Evolutionary conservation across 2,329 filamentous ascomycete species (phyloP), one percentile per base, ranked within the genome.

Genomic region (Alternaria rosae): DNA sequence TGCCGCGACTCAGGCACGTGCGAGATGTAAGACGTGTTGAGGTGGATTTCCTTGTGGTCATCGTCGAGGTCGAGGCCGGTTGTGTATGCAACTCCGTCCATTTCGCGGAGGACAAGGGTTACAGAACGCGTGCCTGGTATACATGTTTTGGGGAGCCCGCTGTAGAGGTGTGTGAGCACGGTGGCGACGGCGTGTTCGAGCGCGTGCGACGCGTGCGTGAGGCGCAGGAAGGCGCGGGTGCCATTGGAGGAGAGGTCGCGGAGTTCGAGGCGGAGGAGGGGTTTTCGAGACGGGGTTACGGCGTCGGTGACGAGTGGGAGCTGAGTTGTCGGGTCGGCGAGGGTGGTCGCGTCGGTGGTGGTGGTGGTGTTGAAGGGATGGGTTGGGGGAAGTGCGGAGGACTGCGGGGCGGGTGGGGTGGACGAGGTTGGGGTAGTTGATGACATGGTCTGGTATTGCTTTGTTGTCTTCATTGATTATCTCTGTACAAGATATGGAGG

Each of bases 1-100:
- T 63, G 70, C 13, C 78, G 68, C 5, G 68, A 64, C 20, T 75
- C 71, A 0, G 84, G 59, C 1, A 82, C 73, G 12, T 66, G 52
- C 3, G 77, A 73, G 69, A 97, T 88, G 82, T 97, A 97, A 48
- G 85, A 82, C 1, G 94, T 87, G 15, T 89, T 93, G 79, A 98
- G 85, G 80, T 97, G 93, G 65, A 97, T 95, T 78, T 97, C 93
- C 76, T 97, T 97, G 83, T 97, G 93, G 74, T 95, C 91, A 64
- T 85, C 70, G 79, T 97, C 94, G 11, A 96, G 85, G 41, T 93
- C 90, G 10, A 84, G 87, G 65, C 92, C 92, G 0, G 88, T 93
- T 2, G 94, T 97, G 82, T 97, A 97, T 20, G 94, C 94, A 5
- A 98, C 92, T 52, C 94, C 94, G 50, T 82, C 84, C 87, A 97